These are phyloP conservation scores for Xylaria sp. DNA, from an alignment of 2,329 filamentous ascomycete genomes.

Conservation along the genomic window DNA sequence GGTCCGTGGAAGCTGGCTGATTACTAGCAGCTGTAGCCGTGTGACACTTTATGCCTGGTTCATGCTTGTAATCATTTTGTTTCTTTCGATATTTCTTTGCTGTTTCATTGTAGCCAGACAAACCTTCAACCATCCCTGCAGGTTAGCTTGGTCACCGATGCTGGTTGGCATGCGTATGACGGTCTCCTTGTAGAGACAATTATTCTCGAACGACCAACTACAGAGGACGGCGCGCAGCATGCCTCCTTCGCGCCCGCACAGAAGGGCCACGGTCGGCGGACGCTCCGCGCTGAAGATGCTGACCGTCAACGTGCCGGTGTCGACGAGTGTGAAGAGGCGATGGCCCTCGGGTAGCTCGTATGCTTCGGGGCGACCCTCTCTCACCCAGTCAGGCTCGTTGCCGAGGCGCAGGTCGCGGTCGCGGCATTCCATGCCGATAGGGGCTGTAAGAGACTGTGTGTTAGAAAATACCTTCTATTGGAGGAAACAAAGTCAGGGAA, in stretches of 20 bases:
- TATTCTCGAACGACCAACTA: conserved; percentile 41
- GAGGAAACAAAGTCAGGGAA: neutral
- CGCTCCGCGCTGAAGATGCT: conserved; percentile 45
- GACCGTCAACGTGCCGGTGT: conserved; percentile 48
- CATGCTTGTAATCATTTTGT: neutral
- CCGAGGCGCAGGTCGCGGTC: conserved; percentile 40
- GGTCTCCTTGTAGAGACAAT: conserved; percentile 42
- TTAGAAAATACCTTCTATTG: neutral
- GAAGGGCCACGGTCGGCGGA: conserved; percentile 46
- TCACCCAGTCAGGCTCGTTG: conserved; percentile 40
- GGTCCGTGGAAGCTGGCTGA: too few species aligned
- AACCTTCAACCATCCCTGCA: conserved; percentile 41
- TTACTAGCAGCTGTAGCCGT: too few species aligned
- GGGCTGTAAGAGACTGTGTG: neutral
- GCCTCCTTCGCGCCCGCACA: conserved; percentile 48
- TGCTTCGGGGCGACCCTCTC: conserved; percentile 9
- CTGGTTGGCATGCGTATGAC: conserved; percentile 39
- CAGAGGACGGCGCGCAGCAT: conserved; percentile 48
- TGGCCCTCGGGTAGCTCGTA: conserved; percentile 37
- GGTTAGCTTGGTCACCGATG: conserved; percentile 38
- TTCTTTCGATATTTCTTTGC: conserved; percentile 11
- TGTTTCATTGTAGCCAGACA: conserved; percentile 36
- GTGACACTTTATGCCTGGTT: neutral
- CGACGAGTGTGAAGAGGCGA: conserved; percentile 47
- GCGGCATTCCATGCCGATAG: conserved; percentile 36